Evolutionary conservation across 805 yeast species (phyloP).

Genomic region (Sugiyamaella marilandica): DNA sequence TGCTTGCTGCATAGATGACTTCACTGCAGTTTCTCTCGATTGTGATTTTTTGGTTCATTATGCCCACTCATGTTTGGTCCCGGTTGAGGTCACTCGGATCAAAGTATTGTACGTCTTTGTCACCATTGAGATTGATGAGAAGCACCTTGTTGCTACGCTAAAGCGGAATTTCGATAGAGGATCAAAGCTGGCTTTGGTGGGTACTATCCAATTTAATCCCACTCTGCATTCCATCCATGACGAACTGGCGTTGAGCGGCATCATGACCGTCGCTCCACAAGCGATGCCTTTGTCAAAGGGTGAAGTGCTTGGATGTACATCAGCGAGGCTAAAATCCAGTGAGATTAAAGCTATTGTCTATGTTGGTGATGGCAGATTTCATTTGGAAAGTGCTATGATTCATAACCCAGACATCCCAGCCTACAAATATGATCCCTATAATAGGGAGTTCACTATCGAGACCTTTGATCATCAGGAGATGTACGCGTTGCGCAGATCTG

Average conservation of each 20-base stretch:
- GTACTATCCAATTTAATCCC: slow-evolving; percentile 96
- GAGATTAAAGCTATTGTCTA: slow-evolving; percentile 76
- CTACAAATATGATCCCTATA: slow-evolving; percentile 91
- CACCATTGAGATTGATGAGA: slow-evolving; percentile 82
- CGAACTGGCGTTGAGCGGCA: slow-evolving; percentile 42
- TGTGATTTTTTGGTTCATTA: slow-evolving; percentile 95
- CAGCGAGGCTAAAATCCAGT: slow-evolving; percentile 56
- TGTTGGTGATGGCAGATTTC: slow-evolving; percentile 95
- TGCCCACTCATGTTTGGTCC: slow-evolving; percentile 96
- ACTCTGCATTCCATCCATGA: slow-evolving; percentile 75
- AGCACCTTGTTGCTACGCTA: slow-evolving; percentile 73
- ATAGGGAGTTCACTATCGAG: slow-evolving; percentile 84
- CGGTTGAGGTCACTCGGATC: slow-evolving; percentile 84
- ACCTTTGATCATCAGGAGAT: slow-evolving; percentile 82
- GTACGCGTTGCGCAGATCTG: slow-evolving; percentile 66
- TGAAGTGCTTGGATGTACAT: slow-evolving; percentile 94
- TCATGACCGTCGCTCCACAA: slow-evolving; percentile 80
- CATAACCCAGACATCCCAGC: slow-evolving; percentile 94
- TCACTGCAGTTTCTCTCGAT: slow-evolving; percentile 84
- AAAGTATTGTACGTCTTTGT: slow-evolving; percentile 94
- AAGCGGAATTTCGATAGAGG: slow-evolving; percentile 62
- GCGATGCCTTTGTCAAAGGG: slow-evolving; percentile 90
- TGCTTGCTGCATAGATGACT: slow-evolving; percentile 97
- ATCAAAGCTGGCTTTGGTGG: slow-evolving; percentile 73
- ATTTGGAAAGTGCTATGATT: slow-evolving; percentile 92